These are phyloP conservation scores for Fusarium acutatum DNA, from an alignment of 2,329 filamentous ascomycete genomes.

Conservation along the genomic window DNA sequence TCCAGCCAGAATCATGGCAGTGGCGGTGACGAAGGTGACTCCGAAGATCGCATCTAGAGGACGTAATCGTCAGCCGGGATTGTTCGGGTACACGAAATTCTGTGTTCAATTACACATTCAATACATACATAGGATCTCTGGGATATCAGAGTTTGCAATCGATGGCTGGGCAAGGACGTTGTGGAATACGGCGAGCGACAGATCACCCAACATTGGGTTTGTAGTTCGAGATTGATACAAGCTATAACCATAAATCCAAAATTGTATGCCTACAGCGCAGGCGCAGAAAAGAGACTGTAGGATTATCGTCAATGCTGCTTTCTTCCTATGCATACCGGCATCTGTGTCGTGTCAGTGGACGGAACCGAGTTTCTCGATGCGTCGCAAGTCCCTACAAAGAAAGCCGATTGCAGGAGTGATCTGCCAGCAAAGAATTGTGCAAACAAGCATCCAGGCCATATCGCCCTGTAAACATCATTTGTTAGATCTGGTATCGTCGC, in stretches of 20 bases:
- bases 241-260: constrained; percentile 58
- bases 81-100: not conserved
- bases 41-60: constrained; percentile 47
- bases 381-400: constrained; percentile 26
- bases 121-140: constrained; percentile 46
- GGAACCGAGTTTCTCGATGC: too few species aligned
- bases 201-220: constrained; percentile 47
- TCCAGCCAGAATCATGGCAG: constrained; percentile 51
- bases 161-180: constrained; percentile 50
- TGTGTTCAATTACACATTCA: not conserved
- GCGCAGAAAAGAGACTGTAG: constrained; percentile 58
- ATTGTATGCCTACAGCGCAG: constrained; percentile 55
- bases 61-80: fast-evolving
- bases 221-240: constrained; percentile 51
- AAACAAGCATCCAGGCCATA: constrained; percentile 53
- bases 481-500: not conserved
- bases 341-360: constrained; percentile 8
- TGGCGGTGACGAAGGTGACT: constrained; percentile 50
- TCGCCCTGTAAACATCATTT: constrained; percentile 45
- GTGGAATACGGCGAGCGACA: constrained; percentile 48
- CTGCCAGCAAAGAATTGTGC: constrained; percentile 50
- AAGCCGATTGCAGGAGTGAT: constrained; percentile 52
- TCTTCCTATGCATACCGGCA: constrained; percentile 50
- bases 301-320: constrained; percentile 55
- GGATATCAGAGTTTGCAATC: constrained; percentile 48